Evolutionary conservation across 768 basidiomycete genomes (phyloP).

Genomic region (Lyophyllum atratum): DNA sequence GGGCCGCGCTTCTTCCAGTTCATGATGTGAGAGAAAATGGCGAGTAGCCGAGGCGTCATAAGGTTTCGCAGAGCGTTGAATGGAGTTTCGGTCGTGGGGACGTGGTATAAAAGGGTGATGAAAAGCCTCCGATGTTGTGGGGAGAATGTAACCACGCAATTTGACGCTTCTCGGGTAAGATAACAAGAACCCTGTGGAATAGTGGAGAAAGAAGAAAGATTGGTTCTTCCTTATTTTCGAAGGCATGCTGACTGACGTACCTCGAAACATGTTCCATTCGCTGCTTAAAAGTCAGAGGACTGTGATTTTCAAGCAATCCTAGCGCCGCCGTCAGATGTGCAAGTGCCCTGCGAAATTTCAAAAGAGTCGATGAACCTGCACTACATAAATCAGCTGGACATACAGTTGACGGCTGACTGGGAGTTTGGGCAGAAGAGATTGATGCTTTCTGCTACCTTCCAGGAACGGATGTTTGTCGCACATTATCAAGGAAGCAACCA

Average conservation of each 20-base stretch:
- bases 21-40: neutral
- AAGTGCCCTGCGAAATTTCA: neutral
- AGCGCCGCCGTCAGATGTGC: neutral
- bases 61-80: neutral
- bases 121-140: neutral
- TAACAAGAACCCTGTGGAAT: neutral
- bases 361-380: neutral
- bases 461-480: conserved; percentile 7
- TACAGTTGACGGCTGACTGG: neutral
- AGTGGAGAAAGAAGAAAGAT: neutral
- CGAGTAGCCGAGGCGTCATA: neutral
- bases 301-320: neutral
- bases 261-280: neutral
- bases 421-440: neutral
- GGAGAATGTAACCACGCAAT: neutral
- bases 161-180: neutral
- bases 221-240: neutral
- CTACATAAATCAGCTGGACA: neutral
- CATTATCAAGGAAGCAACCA: conserved; percentile 1
- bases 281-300: neutral
- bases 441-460: conserved; percentile 2
- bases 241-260: neutral
- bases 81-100: neutral
- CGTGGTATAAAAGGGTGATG: neutral
- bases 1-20: neutral